phyloP scores from a whole-genome alignment of 129 eudicot species.

The Flaveria bidentis region DNA sequence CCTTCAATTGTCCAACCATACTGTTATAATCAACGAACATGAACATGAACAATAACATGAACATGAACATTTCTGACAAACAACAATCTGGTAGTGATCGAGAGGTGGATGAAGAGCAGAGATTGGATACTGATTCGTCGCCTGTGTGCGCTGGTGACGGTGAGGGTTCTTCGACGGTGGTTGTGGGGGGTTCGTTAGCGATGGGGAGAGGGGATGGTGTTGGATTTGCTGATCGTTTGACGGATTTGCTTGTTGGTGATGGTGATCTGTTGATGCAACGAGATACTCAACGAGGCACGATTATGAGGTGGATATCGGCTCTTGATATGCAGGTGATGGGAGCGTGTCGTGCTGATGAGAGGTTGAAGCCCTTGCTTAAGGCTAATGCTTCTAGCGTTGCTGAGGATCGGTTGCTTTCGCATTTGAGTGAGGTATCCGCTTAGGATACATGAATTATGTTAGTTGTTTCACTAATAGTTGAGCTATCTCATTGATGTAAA shows the following conservation, averaged over 20 bases:
- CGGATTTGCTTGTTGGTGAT: conserved; percentile 50
- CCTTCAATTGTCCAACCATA: conserved; percentile 2
- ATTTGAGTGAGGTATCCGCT: conserved; percentile 62
- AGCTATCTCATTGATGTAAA: background rate
- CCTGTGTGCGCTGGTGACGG: conserved; percentile 15
- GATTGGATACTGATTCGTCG: conserved; percentile 23
- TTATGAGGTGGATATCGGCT: conserved; percentile 69
- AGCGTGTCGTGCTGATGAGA: conserved; percentile 96
- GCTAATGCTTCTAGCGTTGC: conserved; percentile 57
- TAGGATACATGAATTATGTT: background rate
- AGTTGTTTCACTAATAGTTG: background rate
- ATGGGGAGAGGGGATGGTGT: conserved; percentile 22
- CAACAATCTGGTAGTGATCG: conserved; percentile 40
- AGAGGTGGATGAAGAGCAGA: conserved; percentile 37
- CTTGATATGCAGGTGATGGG: conserved; percentile 92
- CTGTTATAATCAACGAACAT: conserved; percentile 24
- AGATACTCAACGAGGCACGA: conserved; percentile 44
- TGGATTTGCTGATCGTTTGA: conserved; percentile 50
- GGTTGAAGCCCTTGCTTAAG: conserved; percentile 83
- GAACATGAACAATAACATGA: conserved; percentile 27
- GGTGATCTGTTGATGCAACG: conserved; percentile 64
- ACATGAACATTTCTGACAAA: conserved; percentile 46
- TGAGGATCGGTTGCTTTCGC: conserved; percentile 72
- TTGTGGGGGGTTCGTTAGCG: conserved; percentile 28
- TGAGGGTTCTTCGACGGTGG: conserved; percentile 15